Evolutionary conservation across 1,139 yeast species (phyloP), one percentile per base, ranked within the genome.

Genomic region (Pichia sp.): DNA sequence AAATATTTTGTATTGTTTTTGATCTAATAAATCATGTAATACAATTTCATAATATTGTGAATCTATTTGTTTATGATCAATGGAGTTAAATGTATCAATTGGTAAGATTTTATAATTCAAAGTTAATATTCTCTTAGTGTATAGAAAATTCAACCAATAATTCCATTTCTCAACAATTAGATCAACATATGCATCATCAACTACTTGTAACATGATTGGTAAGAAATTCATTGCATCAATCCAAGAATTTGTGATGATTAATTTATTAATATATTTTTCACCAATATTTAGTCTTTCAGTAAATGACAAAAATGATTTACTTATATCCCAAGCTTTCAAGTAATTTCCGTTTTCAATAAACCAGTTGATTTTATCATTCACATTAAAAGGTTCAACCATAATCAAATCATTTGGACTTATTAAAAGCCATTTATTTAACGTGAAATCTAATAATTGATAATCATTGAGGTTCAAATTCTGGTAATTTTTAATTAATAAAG

Each of bases 391-490:
- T 56, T 80, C 77, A 0, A 90, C 51, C 12, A 81, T 70, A 2
- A 92, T 85, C 1, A 84, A 90, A 66, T 89, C 97, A 46, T 79
- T 79, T 0, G 96, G 88, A 62, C 94, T 81, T 8, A 90, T 72
- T 22, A 92, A 72, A 56, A 74, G 85, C 68, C 85, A 87, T 39
- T 72, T 68, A 8, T 68, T 51, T 7, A 27, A 22, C 11, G 22
- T 26, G 38, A 32, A 30, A 20, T 29, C 45, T 74, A 74, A 77
- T 43, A 90, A 65, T 53, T 78, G 80, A 59, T 84, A 86, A 61
- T 92, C 97, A 63, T 90, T 90, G 26, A 86, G 71, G 0, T 95
- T 92, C 34, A 88, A 67, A 25, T 74, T 71, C 39, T 78, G 74
- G 43, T 72, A 77, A 42, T 79, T 77, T 46, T 74, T 76, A 49